These are phyloP conservation scores for Leccinum sublutescens DNA, from an alignment of 768 basidiomycete genomes.

Conservation along the genomic window DNA sequence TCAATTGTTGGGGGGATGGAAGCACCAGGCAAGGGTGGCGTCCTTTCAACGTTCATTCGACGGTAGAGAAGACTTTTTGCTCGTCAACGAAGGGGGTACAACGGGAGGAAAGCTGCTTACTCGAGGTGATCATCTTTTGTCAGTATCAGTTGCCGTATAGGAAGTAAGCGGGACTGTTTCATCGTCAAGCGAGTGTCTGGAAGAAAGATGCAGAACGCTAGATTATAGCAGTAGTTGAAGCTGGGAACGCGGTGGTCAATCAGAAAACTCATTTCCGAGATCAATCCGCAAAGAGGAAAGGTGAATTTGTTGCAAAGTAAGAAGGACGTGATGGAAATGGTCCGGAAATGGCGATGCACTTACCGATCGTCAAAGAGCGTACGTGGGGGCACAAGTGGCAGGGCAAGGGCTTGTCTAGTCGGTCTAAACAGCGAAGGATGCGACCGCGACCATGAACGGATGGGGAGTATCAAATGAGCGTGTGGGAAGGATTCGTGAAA, in stretches of 20 bases:
- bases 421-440: constrained; percentile 5
- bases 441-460: constrained; percentile 20
- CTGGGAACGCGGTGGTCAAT: constrained; percentile 19
- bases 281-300: constrained; percentile 7
- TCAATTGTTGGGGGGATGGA: constrained; percentile 44
- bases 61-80: constrained; percentile 29
- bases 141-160: constrained; percentile 19
- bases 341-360: constrained; percentile 9
- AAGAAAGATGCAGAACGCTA: constrained; percentile 8
- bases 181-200: constrained; percentile 16
- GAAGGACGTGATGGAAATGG: constrained; percentile 9
- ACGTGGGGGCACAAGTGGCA: background rate
- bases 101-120: constrained; percentile 11
- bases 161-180: constrained; percentile 26
- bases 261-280: constrained; percentile 17
- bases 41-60: constrained; percentile 35
- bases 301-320: constrained; percentile 3
- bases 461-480: constrained; percentile 6
- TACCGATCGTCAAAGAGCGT: constrained; percentile 27
- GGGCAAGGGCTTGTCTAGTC: background rate
- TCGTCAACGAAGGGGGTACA: constrained; percentile 7
- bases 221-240: constrained; percentile 15
- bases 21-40: constrained; percentile 21
- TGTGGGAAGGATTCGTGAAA: constrained; percentile 6
- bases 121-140: constrained; percentile 30